Conservation (phyloP, 768 basidiomycete species). For the Pleurotus ostreatus region DNA sequence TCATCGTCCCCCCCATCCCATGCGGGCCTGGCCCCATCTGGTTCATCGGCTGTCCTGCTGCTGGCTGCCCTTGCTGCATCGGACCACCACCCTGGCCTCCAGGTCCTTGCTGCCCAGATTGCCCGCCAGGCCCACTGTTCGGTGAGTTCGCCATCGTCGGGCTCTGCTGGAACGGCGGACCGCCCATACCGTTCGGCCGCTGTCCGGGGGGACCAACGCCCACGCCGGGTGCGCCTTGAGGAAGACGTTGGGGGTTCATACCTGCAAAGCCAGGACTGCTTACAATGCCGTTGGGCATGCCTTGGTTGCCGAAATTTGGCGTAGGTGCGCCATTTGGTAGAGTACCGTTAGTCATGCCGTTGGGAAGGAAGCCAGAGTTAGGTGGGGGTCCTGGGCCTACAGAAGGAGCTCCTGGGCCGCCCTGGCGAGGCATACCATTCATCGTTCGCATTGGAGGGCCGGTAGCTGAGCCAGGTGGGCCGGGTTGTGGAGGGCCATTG, state of each 20-base stretch:
- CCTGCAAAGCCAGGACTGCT: not conserved
- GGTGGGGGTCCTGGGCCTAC: not conserved
- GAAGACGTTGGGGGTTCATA: not conserved
- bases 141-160: slow-evolving; percentile 7
- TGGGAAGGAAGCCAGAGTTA: not conserved
- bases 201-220: not conserved
- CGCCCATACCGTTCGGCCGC: not conserved
- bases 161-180: slow-evolving; percentile 2
- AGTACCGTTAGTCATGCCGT: slow-evolving; percentile 1
- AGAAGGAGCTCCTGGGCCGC: not conserved
- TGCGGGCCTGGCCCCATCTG: slow-evolving; percentile 49
- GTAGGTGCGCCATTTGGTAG: not conserved
- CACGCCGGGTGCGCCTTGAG: not conserved
- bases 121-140: slow-evolving; percentile 3
- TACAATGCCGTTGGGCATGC: not conserved
- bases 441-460: not conserved
- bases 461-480: slow-evolving; percentile 14
- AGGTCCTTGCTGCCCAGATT: slow-evolving; percentile 10
- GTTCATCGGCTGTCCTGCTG: slow-evolving; percentile 34
- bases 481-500: slow-evolving; percentile 13
- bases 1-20: slow-evolving; percentile 2
- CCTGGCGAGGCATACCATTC: not conserved
- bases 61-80: slow-evolving; percentile 18
- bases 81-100: not conserved
- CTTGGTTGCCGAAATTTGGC: not conserved